A percentile compares a stretch with the other conserved stretches of the same genome.
phyloP scores from a whole-genome alignment of 441 rosid genomes.

The Pelargonium australe region DNA sequence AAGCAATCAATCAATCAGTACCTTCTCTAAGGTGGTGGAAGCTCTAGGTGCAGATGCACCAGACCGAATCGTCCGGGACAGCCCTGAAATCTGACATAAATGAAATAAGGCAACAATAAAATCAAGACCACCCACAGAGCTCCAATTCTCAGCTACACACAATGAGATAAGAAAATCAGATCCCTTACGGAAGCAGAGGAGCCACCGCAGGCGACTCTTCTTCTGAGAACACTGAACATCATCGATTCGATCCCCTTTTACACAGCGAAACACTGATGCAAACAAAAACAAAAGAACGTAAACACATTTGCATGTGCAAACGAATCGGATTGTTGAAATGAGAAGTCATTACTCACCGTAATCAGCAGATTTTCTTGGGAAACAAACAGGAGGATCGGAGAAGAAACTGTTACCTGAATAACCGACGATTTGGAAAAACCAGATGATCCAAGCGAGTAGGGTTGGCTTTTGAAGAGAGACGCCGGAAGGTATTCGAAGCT shows the following conservation, averaged over 20 bases:
- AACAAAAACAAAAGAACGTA: neutral
- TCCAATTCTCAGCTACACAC: neutral
- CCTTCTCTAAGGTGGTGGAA: conserved; percentile 42
- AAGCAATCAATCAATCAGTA: conserved; percentile 9
- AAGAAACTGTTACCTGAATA: too few relatives aligned
- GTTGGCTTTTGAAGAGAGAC: conserved; percentile 3
- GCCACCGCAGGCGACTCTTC: conserved; percentile 50
- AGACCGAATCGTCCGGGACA: conserved; percentile 37
- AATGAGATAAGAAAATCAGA: conserved; percentile 1
- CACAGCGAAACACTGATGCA: conserved; percentile 1
- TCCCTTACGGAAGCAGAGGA: conserved; percentile 47
- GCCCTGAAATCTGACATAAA: conserved; percentile 37
- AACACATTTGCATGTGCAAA: neutral
- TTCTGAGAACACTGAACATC: conserved; percentile 64
- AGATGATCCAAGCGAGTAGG: neutral
- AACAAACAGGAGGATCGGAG: neutral
- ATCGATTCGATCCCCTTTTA: conserved; percentile 25
- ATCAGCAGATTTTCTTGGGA: neutral
- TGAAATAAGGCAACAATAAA: neutral
- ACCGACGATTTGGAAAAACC: neutral
- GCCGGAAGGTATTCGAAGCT: neutral
- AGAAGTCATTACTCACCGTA: too few relatives aligned
- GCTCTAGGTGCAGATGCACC: conserved; percentile 38
- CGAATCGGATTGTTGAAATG: neutral
- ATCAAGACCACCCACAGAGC: neutral